Evolutionary conservation across 2,329 filamentous ascomycete species (phyloP), one percentile per base, ranked within the genome.

Genomic region (Fusarium gaditjirri): DNA sequence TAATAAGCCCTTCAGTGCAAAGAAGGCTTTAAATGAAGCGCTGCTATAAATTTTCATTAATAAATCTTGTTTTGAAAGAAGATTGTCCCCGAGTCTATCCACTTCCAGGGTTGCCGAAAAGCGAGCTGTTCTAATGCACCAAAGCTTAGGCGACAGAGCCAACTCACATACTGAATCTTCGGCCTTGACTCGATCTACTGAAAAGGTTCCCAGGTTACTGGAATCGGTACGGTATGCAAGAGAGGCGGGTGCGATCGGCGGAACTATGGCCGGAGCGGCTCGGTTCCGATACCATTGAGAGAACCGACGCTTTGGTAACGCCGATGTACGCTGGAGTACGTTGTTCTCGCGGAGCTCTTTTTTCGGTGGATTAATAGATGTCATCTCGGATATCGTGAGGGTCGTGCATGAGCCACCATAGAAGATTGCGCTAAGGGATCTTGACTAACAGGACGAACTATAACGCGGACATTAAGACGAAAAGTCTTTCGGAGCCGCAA

Each of bases 401-500:
- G 23, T 49, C 25, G 42, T 57, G 25, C 54, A 49, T 47, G 19
- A 47, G 10, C 53, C 14, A 13, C 29, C 35, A 11, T 29, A 4
- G 21, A 27, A n/a, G 31, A 56, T 47, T 17, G 23, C 31, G 23
- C 54, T 47, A 49, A n/a, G 6, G 11, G 19, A 23, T 47, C 54
- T 16, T 47, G 14, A 21, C 31, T 36, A 36, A 36, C 19, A 13
- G n/a, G 31, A 16, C 23, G 21, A 38, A 38, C 54, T n/a, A 23
- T 44, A 23, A 23, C 27, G 54, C 31, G 31, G 25, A 49, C 5
- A 49, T 31, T 38, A 49, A 23, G 43, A 29, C 11, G 5, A 19
- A 19, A 57, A 16, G 27, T 29, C 23, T 21, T 12, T 57, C 54
- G 54, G 54, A 49, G 54, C 42, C 54, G 42, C 54, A 57, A 21